A percentile compares a stretch with the other conserved stretches of the same genome.
Conservation (phyloP, 148 eudicot genomes). For the Selenicereus undatus region DNA sequence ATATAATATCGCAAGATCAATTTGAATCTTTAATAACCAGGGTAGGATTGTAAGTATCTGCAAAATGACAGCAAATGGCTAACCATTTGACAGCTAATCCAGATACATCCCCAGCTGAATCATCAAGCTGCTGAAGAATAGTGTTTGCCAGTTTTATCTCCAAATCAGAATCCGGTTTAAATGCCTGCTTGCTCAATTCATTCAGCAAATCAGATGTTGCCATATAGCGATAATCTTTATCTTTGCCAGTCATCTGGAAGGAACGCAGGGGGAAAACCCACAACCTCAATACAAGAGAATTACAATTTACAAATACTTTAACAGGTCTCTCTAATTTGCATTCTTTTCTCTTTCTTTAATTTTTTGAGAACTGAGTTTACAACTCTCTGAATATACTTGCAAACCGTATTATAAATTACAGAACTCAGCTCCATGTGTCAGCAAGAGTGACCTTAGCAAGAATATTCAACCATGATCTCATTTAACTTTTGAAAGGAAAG, state of each 20-base stretch:
- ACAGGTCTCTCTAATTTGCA: not conserved
- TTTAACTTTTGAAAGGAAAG: not conserved
- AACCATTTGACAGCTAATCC: slow-evolving; percentile 98
- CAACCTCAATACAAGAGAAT: not conserved
- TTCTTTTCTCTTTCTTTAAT: no score
- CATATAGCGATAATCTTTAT: slow-evolving; percentile 93
- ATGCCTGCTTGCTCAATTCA: slow-evolving; percentile 82
- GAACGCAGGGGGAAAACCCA: not conserved
- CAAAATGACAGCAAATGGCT: slow-evolving; percentile 17
- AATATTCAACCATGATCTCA: not conserved
- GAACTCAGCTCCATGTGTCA: not conserved
- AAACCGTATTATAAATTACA: not conserved
- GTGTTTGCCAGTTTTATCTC: slow-evolving; percentile 75
- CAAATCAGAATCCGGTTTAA: slow-evolving; percentile 70
- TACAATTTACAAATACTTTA: not conserved
- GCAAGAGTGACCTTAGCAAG: not conserved
- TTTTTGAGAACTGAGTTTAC: not conserved
- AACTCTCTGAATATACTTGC: not conserved
- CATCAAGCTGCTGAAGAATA: slow-evolving; percentile 89
- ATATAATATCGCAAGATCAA: not conserved
- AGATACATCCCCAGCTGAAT: slow-evolving; percentile 96
- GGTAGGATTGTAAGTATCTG: not conserved
- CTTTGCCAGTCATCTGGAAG: slow-evolving; percentile 79
- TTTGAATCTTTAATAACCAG: not conserved
- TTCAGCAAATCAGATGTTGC: slow-evolving; percentile 97